Evolutionary conservation across 2,329 filamentous ascomycete genomes (phyloP).

Genomic region (Clonostachys solani): DNA sequence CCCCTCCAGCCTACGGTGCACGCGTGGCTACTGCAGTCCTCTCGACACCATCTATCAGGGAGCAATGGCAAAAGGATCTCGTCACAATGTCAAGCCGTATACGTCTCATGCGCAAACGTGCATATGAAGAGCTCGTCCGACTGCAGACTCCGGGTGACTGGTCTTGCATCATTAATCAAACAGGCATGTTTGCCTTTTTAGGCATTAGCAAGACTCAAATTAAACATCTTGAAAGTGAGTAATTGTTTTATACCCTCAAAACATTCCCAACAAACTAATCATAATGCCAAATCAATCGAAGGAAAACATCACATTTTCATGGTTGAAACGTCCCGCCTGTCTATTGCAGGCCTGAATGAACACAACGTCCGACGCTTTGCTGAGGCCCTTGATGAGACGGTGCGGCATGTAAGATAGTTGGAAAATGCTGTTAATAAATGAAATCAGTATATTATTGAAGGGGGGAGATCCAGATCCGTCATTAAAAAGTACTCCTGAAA

Average conservation of each 20-base stretch:
- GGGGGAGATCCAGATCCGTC: too few relatives aligned
- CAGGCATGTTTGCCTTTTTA: conserved; percentile 36
- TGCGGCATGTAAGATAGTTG: too few relatives aligned
- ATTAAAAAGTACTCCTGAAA: too few relatives aligned
- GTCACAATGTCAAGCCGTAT: conserved; percentile 29
- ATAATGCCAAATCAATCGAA: conserved; percentile 5
- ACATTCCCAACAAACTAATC: accelerated
- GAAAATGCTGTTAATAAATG: too few relatives aligned
- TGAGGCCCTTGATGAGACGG: background rate
- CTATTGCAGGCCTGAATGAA: conserved; percentile 29
- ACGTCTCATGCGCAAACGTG: conserved; percentile 21
- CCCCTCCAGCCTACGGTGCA: conserved; percentile 26
- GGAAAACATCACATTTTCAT: conserved; percentile 29
- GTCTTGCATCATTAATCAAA: conserved; percentile 27
- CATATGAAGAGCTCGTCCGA: conserved; percentile 22
- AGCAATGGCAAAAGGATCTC: conserved; percentile 27
- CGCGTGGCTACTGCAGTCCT: conserved; percentile 26
- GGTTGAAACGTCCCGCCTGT: conserved; percentile 29
- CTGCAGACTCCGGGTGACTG: conserved; percentile 27
- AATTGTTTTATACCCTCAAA: accelerated
- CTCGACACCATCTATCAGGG: conserved; percentile 12
- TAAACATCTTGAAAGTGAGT: conserved; percentile 18
- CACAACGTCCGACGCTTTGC: conserved; percentile 17
- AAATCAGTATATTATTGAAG: too few relatives aligned
- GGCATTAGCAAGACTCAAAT: conserved; percentile 45